Conservation (phyloP, 495 filamentous ascomycete genomes). For the Podospora comata region DNA sequence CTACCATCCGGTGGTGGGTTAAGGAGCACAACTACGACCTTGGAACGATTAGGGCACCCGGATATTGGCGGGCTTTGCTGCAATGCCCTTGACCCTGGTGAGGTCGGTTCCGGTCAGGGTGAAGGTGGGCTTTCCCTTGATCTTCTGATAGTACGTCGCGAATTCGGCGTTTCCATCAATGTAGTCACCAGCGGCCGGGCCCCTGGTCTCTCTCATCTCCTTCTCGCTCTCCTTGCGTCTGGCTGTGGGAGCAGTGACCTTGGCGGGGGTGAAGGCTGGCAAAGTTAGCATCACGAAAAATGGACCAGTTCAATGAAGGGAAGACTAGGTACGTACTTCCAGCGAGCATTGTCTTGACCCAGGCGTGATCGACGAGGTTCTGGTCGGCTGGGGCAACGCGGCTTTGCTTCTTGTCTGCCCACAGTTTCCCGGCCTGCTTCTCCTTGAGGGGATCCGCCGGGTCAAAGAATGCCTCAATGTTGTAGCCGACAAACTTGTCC, state of each 20-base stretch:
- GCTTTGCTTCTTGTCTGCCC: not conserved
- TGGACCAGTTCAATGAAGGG: not conserved
- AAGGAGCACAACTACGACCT: too few relatives aligned
- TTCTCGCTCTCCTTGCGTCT: not conserved
- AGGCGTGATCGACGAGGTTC: not conserved
- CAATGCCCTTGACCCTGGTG: not conserved
- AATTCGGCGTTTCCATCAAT: not conserved
- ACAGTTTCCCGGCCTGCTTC: not conserved
- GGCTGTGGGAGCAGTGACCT: not conserved
- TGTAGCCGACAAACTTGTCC: constrained; percentile 2
- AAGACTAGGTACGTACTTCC: not conserved
- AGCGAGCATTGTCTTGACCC: constrained; percentile 1
- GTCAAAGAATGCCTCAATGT: not conserved
- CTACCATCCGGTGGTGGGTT: too few relatives aligned
- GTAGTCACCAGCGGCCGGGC: not conserved
- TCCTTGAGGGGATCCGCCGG: not conserved
- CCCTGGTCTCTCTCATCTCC: not conserved
- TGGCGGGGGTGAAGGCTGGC: not conserved
- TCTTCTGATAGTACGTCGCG: not conserved
- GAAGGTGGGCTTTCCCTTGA: not conserved
- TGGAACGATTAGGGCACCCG: not conserved
- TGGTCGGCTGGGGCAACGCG: not conserved
- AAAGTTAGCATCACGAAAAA: not conserved
- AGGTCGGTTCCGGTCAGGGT: not conserved
- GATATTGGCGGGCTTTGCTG: not conserved